These are phyloP conservation scores for Yamadazyma tumulicola DNA, from an alignment of 805 yeast genomes.

Conservation along the genomic window DNA sequence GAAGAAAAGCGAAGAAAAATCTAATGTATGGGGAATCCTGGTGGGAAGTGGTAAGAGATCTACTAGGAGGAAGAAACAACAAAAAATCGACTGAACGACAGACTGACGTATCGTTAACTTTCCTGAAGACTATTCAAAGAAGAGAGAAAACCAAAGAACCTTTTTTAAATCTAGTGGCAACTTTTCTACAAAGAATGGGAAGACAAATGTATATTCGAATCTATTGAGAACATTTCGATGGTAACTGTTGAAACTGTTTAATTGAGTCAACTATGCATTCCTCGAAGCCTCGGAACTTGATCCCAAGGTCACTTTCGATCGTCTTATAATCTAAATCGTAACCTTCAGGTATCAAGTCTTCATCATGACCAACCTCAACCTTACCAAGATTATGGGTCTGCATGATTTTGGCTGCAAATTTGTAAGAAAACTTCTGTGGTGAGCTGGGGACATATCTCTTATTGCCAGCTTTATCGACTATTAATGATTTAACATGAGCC, in stretches of 20 bases:
- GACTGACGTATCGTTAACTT: too few species aligned
- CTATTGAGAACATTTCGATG: too few species aligned
- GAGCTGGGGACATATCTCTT: constrained; percentile 26
- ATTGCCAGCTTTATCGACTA: constrained; percentile 21
- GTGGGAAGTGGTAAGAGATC: too few species aligned
- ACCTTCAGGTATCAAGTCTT: constrained; percentile 7
- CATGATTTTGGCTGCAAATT: constrained; percentile 25
- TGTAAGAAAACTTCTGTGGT: constrained; percentile 27
- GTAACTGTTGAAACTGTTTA: constrained; percentile 7
- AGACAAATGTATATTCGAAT: too few species aligned
- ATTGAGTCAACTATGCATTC: constrained; percentile 11
- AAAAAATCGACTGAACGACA: too few species aligned
- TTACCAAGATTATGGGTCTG: constrained; percentile 18
- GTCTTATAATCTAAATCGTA: constrained; percentile 13
- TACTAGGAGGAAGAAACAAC: too few species aligned
- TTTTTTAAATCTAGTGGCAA: too few species aligned
- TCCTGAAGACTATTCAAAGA: too few species aligned
- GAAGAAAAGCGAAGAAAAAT: too few species aligned
- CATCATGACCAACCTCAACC: constrained; percentile 4
- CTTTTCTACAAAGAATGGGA: too few species aligned
- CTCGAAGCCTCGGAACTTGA: constrained; percentile 10
- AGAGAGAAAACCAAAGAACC: too few species aligned
- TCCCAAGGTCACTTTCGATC: constrained; percentile 11
- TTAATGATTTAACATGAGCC: constrained; percentile 48
- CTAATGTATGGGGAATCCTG: too few species aligned